Evolutionary conservation across 2,329 filamentous ascomycete species (phyloP).

Genomic region (Lecanicillium sp.): DNA sequence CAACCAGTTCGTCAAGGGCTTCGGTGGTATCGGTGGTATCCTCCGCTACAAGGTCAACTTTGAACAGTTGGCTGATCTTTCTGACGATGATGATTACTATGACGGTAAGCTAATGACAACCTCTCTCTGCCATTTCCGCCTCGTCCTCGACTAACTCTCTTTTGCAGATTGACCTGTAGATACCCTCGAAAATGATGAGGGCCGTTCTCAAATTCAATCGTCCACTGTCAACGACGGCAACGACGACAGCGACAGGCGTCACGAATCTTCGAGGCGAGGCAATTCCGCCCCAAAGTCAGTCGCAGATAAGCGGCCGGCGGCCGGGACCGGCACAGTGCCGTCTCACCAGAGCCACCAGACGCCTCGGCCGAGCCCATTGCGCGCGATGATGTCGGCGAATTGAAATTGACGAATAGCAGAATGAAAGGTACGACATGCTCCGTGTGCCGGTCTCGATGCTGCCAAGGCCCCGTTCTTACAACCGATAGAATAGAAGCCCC

Average conservation of each 20-base stretch:
- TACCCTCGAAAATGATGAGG: constrained; percentile 84
- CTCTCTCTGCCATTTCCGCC: too few relatives aligned
- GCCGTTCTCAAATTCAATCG: constrained; percentile 57
- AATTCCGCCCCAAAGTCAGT: constrained; percentile 36
- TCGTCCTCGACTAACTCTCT: constrained; percentile 6
- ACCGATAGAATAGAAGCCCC: too few relatives aligned
- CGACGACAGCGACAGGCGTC: constrained; percentile 33
- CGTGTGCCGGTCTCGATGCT: too few relatives aligned
- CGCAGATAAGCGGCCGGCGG: constrained; percentile 39
- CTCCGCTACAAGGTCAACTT: constrained; percentile 99
- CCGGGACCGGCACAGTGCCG: constrained; percentile 37
- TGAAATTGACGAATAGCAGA: constrained; percentile 30
- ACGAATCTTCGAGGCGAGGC: constrained; percentile 32
- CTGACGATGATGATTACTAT: constrained; percentile 95
- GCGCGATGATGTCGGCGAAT: constrained; percentile 58
- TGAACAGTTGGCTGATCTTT: constrained; percentile 90
- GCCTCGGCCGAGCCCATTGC: constrained; percentile 59
- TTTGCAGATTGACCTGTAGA: constrained; percentile 76
- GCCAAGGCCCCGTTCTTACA: too few relatives aligned
- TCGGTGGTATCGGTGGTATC: constrained; percentile 95
- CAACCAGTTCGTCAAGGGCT: constrained; percentile 99
- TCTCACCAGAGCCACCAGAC: constrained; percentile 38
- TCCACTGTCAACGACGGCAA: constrained; percentile 34
- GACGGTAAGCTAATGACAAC: constrained; percentile 44
- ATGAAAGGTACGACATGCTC: constrained; percentile 6